Conservation (phyloP, 1,284 basidiomycete species). For the Coniferiporia sulphurascens region DNA sequence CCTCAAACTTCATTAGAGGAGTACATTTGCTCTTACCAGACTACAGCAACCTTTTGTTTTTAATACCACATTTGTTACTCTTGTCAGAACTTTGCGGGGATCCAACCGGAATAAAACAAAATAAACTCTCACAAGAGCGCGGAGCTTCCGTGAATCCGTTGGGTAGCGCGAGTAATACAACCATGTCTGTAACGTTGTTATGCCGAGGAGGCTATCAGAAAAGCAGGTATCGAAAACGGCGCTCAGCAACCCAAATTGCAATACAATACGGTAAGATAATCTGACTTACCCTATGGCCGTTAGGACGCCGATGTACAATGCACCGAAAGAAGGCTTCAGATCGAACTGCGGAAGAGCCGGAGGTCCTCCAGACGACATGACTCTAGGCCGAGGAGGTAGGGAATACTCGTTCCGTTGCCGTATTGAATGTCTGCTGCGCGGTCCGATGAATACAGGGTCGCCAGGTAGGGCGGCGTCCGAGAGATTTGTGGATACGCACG, state of each 20-base stretch:
- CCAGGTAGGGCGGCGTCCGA: too few relatives aligned
- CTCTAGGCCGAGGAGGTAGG: too few relatives aligned
- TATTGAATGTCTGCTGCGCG: too few relatives aligned
- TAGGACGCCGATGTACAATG: background rate
- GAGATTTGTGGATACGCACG: too few relatives aligned
- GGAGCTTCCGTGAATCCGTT: background rate
- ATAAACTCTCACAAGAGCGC: background rate
- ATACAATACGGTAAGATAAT: too few relatives aligned
- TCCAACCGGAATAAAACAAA: too few relatives aligned
- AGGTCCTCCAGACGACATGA: background rate
- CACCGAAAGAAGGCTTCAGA: slow-evolving; percentile 1
- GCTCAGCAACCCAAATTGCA: too few relatives aligned
- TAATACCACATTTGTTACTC: too few relatives aligned
- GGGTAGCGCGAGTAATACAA: slow-evolving; percentile 2
- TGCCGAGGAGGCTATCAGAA: background rate
- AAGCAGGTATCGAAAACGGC: background rate
- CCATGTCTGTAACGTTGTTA: slow-evolving; percentile 4
- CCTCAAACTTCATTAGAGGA: background rate
- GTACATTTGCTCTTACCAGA: background rate
- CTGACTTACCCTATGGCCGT: background rate
- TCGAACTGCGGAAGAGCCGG: background rate
- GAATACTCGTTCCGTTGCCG: too few relatives aligned
- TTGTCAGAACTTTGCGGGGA: background rate
- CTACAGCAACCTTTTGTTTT: background rate
- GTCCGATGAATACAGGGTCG: too few relatives aligned